Evolutionary conservation across 2,329 filamentous ascomycete genomes (phyloP).

Genomic region (Geosmithia morbida): DNA sequence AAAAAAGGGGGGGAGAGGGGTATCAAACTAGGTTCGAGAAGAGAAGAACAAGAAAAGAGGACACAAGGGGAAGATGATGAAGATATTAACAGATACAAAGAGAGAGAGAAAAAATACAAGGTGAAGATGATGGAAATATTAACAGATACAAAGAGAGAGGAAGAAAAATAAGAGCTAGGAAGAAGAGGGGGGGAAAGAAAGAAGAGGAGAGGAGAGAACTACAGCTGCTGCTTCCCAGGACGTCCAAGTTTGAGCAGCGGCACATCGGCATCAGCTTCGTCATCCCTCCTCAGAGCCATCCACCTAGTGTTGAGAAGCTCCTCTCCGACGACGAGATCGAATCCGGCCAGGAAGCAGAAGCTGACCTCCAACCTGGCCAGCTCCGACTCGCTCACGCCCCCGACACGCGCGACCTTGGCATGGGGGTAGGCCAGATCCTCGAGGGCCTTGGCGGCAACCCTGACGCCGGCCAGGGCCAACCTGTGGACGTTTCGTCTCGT

Average conservation of each 20-base stretch:
- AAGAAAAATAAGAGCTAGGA: not conserved
- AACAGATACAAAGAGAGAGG: not conserved
- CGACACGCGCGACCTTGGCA: constrained; percentile 69
- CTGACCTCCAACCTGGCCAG: constrained; percentile 77
- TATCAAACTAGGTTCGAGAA: not conserved
- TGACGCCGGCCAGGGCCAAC: constrained; percentile 66
- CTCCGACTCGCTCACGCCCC: constrained; percentile 72
- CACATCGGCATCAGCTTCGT: constrained; percentile 1
- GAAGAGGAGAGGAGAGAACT: not conserved
- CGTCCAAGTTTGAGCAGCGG: constrained; percentile 2
- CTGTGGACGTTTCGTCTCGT: constrained; percentile 78
- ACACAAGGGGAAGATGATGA: not conserved
- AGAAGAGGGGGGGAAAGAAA: no score
- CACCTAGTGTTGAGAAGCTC: constrained; percentile 17
- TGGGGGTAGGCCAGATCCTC: constrained; percentile 86
- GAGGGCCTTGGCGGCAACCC: constrained; percentile 88
- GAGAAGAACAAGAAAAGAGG: not conserved
- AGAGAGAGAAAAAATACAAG: not conserved
- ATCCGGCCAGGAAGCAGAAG: constrained; percentile 76
- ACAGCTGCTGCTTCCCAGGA: not conserved
- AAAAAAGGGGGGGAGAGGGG: not conserved
- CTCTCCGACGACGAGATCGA: constrained; percentile 51
- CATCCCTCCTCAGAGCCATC: constrained; percentile 14
- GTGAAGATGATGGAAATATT: not conserved
- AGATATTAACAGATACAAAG: not conserved